Conservation (phyloP, 306 rosid genomes). For the Gleditsia sinensis region DNA sequence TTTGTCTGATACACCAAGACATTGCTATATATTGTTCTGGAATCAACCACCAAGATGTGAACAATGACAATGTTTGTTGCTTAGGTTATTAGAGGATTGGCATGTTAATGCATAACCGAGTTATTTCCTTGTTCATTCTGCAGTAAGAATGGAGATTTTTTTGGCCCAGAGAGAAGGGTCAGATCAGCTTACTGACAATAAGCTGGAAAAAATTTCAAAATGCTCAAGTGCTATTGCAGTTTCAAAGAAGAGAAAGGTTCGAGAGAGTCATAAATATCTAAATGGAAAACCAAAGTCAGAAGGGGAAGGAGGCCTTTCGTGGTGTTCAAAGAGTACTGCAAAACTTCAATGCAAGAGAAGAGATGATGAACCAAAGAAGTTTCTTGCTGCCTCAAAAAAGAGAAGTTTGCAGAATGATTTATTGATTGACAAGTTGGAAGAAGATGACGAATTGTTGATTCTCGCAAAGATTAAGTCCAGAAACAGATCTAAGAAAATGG, state of each 20-base stretch:
- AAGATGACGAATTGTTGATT: slow-evolving; percentile 20
- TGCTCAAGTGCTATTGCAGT: slow-evolving; percentile 25
- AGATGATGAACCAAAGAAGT: slow-evolving; percentile 34
- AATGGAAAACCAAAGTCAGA: slow-evolving; percentile 22
- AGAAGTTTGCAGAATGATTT: slow-evolving; percentile 35
- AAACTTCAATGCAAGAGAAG: slow-evolving; percentile 31
- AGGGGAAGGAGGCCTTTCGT: slow-evolving; percentile 22
- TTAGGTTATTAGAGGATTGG: not conserved
- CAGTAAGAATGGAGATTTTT: slow-evolving; percentile 55
- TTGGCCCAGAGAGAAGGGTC: slow-evolving; percentile 29
- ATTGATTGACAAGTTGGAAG: slow-evolving; percentile 26
- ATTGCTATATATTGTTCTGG: not conserved
- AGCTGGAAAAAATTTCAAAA: slow-evolving; percentile 14
- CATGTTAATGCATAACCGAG: slow-evolving; percentile 7
- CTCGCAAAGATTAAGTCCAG: slow-evolving; percentile 42
- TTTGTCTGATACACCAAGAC: not conserved
- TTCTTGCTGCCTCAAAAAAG: slow-evolving; percentile 28
- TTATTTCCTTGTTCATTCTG: slow-evolving; percentile 16
- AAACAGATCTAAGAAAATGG: slow-evolving; percentile 40
- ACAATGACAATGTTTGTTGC: not conserved
- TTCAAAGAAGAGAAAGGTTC: slow-evolving; percentile 34
- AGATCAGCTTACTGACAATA: slow-evolving; percentile 22
- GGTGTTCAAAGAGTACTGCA: slow-evolving; percentile 1
- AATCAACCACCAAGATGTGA: not conserved
- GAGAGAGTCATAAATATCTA: slow-evolving; percentile 10